Conservation (phyloP, 768 basidiomycete genomes). For the Termitomyces eurrhizus region DNA sequence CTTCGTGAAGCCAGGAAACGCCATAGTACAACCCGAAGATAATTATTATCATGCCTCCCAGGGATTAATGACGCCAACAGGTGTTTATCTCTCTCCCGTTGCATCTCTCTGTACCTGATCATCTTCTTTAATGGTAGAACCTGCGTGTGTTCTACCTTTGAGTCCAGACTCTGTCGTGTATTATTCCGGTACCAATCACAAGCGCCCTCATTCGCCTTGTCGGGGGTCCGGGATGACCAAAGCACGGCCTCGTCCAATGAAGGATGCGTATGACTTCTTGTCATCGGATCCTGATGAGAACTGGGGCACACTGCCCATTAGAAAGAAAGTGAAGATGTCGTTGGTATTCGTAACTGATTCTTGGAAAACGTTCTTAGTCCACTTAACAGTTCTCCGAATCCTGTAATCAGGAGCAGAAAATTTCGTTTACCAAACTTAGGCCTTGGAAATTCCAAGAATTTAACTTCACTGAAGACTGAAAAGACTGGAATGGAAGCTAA, state of each 20-base stretch:
- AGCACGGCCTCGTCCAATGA: background rate
- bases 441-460: background rate
- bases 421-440: conserved; percentile 12
- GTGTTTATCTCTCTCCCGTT: background rate
- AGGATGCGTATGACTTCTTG: conserved; percentile 26
- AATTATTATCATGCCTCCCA: background rate
- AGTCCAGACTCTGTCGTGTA: background rate
- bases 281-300: conserved; percentile 28
- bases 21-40: background rate
- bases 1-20: background rate
- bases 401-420: conserved; percentile 8
- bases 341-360: background rate
- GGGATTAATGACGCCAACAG: background rate
- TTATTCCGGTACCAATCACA: background rate
- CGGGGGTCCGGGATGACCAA: background rate
- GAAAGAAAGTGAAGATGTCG: conserved; percentile 27
- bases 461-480: background rate
- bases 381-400: background rate
- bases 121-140: background rate
- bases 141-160: background rate
- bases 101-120: background rate
- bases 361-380: background rate
- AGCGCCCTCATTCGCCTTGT: conserved; percentile 5
- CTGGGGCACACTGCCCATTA: conserved; percentile 33
- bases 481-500: conserved; percentile 21